Conservation (phyloP, 768 basidiomycete genomes). For the Leccinum broughii region DNA sequence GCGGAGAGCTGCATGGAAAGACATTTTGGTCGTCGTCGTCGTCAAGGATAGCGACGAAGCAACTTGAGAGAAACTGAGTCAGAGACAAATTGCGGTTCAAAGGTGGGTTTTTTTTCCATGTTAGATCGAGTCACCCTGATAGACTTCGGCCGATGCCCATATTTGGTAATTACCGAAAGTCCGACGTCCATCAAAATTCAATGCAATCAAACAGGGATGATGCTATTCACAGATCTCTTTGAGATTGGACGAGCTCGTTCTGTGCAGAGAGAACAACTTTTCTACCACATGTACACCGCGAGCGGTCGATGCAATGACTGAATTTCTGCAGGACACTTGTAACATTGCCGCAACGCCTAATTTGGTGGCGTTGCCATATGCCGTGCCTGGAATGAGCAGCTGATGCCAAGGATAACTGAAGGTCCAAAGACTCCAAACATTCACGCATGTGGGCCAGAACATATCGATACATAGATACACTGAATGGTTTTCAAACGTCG, state of each 20-base stretch:
- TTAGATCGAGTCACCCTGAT: conserved; percentile 23
- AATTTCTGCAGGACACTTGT: background rate
- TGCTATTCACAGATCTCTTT: too few relatives aligned
- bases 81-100: conserved; percentile 2
- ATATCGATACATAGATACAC: background rate
- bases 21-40: conserved; percentile 38
- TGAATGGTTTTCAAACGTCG: background rate
- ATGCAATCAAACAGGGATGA: background rate
- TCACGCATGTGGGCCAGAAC: background rate
- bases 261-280: too few relatives aligned
- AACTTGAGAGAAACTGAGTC: conserved; percentile 8
- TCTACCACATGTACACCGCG: too few relatives aligned
- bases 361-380: background rate
- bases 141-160: conserved; percentile 28
- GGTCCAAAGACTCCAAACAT: background rate
- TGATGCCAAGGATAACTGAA: background rate
- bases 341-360: background rate
- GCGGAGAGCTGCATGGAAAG: conserved; percentile 45
- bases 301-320: background rate
- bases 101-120: conserved; percentile 7
- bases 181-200: conserved; percentile 15
- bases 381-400: background rate
- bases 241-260: background rate
- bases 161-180: conserved; percentile 21
- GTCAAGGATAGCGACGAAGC: conserved; percentile 13